Conservation (phyloP, 495 filamentous ascomycete genomes). For the Cetradonia linearis region DNA sequence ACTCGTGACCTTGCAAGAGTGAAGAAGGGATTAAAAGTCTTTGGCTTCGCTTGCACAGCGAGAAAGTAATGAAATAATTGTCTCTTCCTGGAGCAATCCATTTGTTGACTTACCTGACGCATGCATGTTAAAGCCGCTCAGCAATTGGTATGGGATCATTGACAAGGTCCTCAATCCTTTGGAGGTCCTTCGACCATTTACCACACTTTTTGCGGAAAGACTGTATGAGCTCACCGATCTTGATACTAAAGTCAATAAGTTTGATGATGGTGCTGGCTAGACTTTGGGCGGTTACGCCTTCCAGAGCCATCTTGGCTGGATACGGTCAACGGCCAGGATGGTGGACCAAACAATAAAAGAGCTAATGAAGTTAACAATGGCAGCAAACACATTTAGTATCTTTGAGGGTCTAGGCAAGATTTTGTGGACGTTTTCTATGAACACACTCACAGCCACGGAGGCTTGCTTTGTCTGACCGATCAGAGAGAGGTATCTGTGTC, state of each 20-base stretch:
- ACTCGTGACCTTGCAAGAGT: not conserved
- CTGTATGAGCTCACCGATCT: constrained; percentile 1
- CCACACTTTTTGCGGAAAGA: not conserved
- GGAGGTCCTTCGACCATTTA: not conserved
- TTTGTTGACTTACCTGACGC: not conserved
- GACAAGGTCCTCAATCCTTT: constrained; percentile 1
- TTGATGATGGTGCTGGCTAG: not conserved
- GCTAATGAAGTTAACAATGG: not conserved
- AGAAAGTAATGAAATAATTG: not conserved
- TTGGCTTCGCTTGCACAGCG: not conserved
- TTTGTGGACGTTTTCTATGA: not conserved
- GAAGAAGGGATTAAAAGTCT: not conserved
- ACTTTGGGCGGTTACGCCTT: not conserved
- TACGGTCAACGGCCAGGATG: not conserved
- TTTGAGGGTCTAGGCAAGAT: not conserved
- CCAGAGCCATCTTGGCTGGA: not conserved
- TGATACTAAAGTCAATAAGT: not conserved
- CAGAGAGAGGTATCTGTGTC: not conserved
- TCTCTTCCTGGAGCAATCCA: not conserved
- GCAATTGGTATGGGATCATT: not conserved
- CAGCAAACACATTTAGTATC: not conserved
- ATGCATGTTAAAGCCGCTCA: not conserved
- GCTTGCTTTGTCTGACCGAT: too few species aligned
- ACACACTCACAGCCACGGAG: not conserved
- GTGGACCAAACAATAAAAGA: not conserved